phyloP scores from a whole-genome alignment of 306 rosid genomes.

The Hippophae gyantsensis region DNA sequence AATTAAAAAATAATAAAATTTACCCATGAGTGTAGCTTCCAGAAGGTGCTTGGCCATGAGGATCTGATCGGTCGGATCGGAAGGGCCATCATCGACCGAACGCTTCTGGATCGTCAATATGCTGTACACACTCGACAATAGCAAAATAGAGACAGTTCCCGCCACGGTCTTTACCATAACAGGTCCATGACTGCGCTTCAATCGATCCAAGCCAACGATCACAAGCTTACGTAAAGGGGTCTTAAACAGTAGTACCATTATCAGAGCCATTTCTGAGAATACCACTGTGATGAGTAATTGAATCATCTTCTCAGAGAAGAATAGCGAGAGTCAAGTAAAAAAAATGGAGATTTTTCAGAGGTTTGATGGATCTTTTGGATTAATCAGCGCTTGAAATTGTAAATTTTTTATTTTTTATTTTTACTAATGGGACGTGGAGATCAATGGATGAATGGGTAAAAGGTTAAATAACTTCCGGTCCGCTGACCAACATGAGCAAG shows the following conservation, averaged over 20 bases:
- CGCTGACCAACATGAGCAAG: too few relatives aligned
- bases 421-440: too few relatives aligned
- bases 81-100: conserved; percentile 43
- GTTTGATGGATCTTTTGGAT: too few relatives aligned
- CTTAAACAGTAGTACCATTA: conserved; percentile 51
- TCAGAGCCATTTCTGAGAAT: conserved; percentile 44
- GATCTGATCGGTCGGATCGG: conserved; percentile 89
- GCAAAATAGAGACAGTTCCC: conserved; percentile 42
- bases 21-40: conserved; percentile 92
- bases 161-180: conserved; percentile 63
- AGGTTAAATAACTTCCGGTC: too few relatives aligned
- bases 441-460: too few relatives aligned
- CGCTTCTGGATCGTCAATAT: conserved; percentile 53
- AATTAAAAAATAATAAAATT: neutral
- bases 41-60: conserved; percentile 78
- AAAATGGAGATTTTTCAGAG: too few relatives aligned
- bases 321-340: too few relatives aligned
- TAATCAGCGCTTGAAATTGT: too few relatives aligned
- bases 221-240: conserved; percentile 79
- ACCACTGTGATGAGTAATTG: conserved; percentile 51
- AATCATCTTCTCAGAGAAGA: conserved; percentile 36
- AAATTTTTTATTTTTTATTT: too few relatives aligned
- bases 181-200: conserved; percentile 80
- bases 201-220: conserved; percentile 60
- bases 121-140: conserved; percentile 46